These are phyloP conservation scores for Oryza coarctata DNA, from an alignment of 176 grass and related monocot species.

Conservation along the genomic window DNA sequence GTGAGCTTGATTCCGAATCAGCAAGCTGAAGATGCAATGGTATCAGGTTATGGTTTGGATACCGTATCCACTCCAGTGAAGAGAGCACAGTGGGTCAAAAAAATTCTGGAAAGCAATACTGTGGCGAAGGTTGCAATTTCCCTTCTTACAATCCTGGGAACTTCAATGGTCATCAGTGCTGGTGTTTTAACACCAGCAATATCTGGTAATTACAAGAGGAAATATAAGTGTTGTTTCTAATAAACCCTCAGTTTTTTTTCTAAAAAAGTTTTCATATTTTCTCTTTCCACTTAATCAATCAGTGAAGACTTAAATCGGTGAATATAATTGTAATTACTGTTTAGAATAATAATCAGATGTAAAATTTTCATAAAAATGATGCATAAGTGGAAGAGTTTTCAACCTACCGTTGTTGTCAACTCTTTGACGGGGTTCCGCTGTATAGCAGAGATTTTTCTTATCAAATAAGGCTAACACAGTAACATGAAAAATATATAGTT, in stretches of 20 bases:
- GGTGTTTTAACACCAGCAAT: constrained; percentile 58
- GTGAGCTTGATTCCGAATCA: constrained; percentile 51
- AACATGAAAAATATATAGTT: too few relatives aligned
- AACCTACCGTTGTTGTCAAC: neutral
- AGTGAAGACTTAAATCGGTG: neutral
- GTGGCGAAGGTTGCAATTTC: constrained; percentile 34
- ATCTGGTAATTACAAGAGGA: constrained; percentile 34
- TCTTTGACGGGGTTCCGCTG: neutral
- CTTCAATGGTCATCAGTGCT: constrained; percentile 58
- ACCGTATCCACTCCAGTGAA: constrained; percentile 14
- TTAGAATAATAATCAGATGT: neutral
- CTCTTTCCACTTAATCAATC: neutral
- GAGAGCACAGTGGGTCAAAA: constrained; percentile 33
- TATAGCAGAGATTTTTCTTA: neutral
- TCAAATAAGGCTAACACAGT: neutral
- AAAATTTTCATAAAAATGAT: neutral
- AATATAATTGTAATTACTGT: neutral
- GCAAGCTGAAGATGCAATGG: constrained; percentile 45
- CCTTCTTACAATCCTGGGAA: constrained; percentile 42
- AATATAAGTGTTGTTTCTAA: neutral
- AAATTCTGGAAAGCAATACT: constrained; percentile 27
- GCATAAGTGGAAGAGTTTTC: neutral
- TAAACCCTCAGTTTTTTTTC: neutral
- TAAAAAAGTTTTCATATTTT: neutral
- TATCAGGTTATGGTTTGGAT: constrained; percentile 45